These are phyloP conservation scores for Isoetes taiwanensis DNA, from an alignment of 75 land plant species.

Conservation along the genomic window DNA sequence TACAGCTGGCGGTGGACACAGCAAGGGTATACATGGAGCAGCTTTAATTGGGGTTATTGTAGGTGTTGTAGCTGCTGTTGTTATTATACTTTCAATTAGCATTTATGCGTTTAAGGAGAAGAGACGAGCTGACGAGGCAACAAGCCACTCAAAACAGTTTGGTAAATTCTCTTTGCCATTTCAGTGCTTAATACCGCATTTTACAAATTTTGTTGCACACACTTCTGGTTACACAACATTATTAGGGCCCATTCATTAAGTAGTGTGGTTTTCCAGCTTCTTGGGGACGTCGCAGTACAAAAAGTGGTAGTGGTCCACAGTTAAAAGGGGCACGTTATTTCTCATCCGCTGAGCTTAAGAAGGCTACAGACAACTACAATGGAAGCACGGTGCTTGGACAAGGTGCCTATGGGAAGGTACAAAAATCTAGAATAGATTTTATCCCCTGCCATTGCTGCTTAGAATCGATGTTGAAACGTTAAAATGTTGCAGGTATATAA, in stretches of 20 bases:
- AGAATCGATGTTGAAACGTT: no score
- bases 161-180: conserved; percentile 35
- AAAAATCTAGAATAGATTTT: no score
- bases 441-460: no score
- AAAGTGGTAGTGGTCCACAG: conserved; percentile 60
- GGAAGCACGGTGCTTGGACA: conserved; percentile 48
- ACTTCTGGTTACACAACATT: no score
- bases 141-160: conserved; percentile 42
- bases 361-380: conserved; percentile 52
- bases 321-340: conserved; percentile 81
- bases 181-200: no score
- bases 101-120: conserved; percentile 55
- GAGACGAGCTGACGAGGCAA: conserved; percentile 47
- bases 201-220: no score
- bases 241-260: no score
- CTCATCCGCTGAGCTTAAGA: conserved; percentile 60
- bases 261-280: conserved; percentile 28
- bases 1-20: no score
- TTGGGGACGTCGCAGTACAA: conserved; percentile 44
- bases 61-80: conserved; percentile 26
- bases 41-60: conserved; percentile 41
- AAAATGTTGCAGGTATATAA: conserved; percentile 83
- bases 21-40: no score
- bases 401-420: conserved; percentile 92
- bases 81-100: conserved; percentile 22